Percentiles rank a stretch among this genome's conserved stretches.
Evolutionary conservation across 1,284 basidiomycete species (phyloP).

Genomic region (Grifola frondosa): DNA sequence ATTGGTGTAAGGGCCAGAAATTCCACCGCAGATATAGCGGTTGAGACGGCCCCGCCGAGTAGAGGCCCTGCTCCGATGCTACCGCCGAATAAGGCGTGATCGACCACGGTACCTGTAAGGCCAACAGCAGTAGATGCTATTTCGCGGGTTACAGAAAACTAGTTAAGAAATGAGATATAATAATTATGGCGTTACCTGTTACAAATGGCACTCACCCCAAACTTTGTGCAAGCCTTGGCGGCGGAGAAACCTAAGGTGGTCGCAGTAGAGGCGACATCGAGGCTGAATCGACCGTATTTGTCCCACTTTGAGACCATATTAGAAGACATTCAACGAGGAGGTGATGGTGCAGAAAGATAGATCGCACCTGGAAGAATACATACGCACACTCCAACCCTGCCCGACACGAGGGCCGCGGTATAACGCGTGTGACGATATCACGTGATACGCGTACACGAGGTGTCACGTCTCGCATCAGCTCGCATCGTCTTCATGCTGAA

Average conservation of each 20-base stretch:
- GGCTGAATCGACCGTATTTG: conserved; percentile 55
- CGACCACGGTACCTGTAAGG: conserved; percentile 56
- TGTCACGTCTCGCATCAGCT: no score
- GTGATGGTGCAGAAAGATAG: neutral
- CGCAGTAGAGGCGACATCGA: conserved; percentile 64
- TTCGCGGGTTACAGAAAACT: conserved; percentile 70
- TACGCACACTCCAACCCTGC: no score
- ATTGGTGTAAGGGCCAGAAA: conserved; percentile 71
- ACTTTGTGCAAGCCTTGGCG: conserved; percentile 63
- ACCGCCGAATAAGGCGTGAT: conserved; percentile 64
- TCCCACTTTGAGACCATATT: conserved; percentile 47
- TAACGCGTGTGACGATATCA: no score
- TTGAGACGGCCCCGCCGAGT: conserved; percentile 55
- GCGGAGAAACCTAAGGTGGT: conserved; percentile 63
- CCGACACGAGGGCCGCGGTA: no score
- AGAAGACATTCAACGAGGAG: neutral
- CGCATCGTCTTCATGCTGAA: no score
- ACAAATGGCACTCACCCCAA: conserved; percentile 51
- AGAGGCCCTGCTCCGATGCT: conserved; percentile 53
- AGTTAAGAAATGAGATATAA: conserved; percentile 7
- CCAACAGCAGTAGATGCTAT: conserved; percentile 58
- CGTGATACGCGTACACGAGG: no score
- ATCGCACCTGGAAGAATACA: no score
- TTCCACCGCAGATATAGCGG: conserved; percentile 66
- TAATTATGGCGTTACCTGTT: no score